Evolutionary conservation across 2,329 filamentous ascomycete species (phyloP), one percentile per base, ranked within the genome.

Genomic region (Massarina eburnea): DNA sequence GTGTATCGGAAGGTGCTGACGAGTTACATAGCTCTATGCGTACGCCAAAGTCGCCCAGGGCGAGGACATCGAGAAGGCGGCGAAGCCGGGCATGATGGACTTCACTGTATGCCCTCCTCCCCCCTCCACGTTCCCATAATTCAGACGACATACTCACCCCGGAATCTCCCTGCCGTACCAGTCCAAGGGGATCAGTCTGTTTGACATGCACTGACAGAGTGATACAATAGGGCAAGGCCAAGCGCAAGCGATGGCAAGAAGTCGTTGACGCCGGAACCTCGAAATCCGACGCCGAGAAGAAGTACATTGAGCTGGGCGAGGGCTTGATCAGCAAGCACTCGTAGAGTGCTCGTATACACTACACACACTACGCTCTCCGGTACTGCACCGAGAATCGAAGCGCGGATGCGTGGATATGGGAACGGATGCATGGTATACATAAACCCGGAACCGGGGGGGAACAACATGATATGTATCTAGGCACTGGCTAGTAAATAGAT

Each of bases 171-270:
- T 9, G 4, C 32, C n/a, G 19, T 17, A 3, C 19, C 32, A 4
- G 10, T 34, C 32, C 9, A 34, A n/a, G n/a, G n/a, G n/a, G n/a
- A n/a, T n/a, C n/a, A n/a, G n/a, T 29, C 8, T 29, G 26, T 29
- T 29, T 8, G 8, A 9, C 8, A 29, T n/a, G 26, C 26, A 9
- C 8, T 9, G 26, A 29, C 15, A 18, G 17, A 33, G 4, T 4
- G 3, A 35, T 8, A 18, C 8, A 15, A 37, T 60, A 90, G 88
- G 83, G 77, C 74, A 95, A 94, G 76, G 83, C 83, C 62, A 95
- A 95, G 80, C 82, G 85, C 75, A 80, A 78, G 61, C 83, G 86
- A 43, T 96, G 90, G 90, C 75, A 89, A 73, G 80, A 84, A 66
- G 63, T 84, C 52, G 80, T 82, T 62, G 81, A 91, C 51, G 79